phyloP scores from a whole-genome alignment of 192 early-diverging fungal genomes.

The Umbelopsis ramanniana region DNA sequence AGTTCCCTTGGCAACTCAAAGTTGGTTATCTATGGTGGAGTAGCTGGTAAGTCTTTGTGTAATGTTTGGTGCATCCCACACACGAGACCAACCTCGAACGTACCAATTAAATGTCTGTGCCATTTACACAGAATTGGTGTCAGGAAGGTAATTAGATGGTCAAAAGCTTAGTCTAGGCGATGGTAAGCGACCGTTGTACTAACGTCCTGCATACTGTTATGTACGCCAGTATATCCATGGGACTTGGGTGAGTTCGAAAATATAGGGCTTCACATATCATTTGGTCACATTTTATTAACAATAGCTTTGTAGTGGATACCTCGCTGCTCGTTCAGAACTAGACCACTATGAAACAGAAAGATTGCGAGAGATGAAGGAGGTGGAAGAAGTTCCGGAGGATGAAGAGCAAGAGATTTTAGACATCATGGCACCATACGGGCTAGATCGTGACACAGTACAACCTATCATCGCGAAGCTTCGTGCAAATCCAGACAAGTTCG shows the following conservation, averaged over 20 bases:
- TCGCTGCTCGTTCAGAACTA: conserved; percentile 62
- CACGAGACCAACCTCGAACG: no score
- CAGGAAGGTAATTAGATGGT: neutral
- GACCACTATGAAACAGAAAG: conserved; percentile 69
- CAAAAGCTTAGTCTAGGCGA: no score
- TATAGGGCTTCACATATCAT: neutral
- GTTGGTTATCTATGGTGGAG: conserved; percentile 63
- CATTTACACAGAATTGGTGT: neutral
- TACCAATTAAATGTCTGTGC: no score
- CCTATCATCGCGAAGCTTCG: conserved; percentile 58
- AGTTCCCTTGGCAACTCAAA: conserved; percentile 53
- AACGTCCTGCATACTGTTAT: neutral
- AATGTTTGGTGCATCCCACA: neutral
- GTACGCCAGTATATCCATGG: neutral
- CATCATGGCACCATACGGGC: conserved; percentile 68
- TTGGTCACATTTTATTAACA: neutral
- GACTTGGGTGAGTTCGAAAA: neutral
- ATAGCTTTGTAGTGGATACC: conserved; percentile 48
- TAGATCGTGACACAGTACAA: conserved; percentile 46
- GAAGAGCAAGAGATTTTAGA: conserved; percentile 68
- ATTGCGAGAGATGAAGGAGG: conserved; percentile 54
- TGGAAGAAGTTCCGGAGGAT: conserved; percentile 51
- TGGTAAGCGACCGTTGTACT: neutral
- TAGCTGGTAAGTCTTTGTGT: conserved; percentile 46
- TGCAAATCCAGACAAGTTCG: conserved; percentile 58